These are phyloP conservation scores for Coix lacrymajobi DNA, from an alignment of 176 grass and related monocot species.

Conservation along the genomic window DNA sequence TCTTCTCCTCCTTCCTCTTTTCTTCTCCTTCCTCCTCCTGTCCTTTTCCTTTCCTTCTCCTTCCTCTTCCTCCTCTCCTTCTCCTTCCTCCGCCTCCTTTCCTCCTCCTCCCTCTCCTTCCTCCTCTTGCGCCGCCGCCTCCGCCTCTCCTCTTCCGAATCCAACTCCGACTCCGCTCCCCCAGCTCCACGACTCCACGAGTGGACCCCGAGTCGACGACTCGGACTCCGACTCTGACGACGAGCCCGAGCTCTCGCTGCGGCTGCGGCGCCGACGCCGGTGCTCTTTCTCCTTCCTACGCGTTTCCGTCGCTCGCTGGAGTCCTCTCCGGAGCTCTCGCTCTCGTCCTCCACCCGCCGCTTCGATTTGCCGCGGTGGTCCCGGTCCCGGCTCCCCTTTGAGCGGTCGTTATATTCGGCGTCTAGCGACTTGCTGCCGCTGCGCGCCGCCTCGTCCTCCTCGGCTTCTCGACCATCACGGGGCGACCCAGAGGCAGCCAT, in stretches of 20 bases:
- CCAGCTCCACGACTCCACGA: conserved; percentile 40
- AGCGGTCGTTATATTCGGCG: conserved; percentile 12
- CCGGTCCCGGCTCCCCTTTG: conserved; percentile 29
- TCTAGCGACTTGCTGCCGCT: conserved; percentile 39
- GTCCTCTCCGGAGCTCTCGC: conserved; percentile 44
- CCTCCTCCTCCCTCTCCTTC: conserved; percentile 52
- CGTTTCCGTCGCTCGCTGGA: conserved; percentile 49
- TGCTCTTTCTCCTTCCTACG: conserved; percentile 54
- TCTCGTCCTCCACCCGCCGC: conserved; percentile 33
- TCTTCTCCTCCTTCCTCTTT: conserved; percentile 51
- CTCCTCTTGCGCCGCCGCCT: conserved; percentile 40
- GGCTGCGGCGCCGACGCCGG: conserved; percentile 27
- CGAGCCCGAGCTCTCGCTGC: conserved; percentile 54
- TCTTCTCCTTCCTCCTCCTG: conserved; percentile 10
- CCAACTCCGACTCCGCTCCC: conserved; percentile 47
- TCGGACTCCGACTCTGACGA: conserved; percentile 38
- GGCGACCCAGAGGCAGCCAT: conserved; percentile 25
- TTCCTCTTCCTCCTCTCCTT: conserved; percentile 33
- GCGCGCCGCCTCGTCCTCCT: conserved; percentile 20
- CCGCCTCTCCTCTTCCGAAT: conserved; percentile 50
- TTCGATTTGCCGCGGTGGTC: conserved; percentile 41
- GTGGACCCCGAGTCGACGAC: conserved; percentile 62
- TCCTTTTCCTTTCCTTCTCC: conserved; percentile 14
- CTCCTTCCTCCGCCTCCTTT: conserved; percentile 28
- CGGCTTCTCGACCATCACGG: not conserved